Evolutionary conservation across 805 yeast genomes (phyloP), one percentile per base, ranked within the genome.

Genomic region (Sugiyamaella valdiviana): DNA sequence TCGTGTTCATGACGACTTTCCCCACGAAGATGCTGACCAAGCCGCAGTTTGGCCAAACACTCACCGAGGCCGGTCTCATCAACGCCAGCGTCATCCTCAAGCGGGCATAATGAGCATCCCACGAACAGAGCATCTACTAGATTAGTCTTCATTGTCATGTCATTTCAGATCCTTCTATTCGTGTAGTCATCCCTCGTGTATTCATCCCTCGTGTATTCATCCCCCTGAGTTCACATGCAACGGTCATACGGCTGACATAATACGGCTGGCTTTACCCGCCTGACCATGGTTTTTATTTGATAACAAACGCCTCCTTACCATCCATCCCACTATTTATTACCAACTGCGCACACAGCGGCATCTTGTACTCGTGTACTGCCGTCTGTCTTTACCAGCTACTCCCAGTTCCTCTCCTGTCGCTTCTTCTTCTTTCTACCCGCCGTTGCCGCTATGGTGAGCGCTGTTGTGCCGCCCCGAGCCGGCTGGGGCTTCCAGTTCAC

Each of bases 11-110:
- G 36, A 60, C 66, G 23, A 58, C 66, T 9, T 66, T 63, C 44
- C 70, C 70, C 14, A 60, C 62, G 12, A 46, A 53, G 36, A 49
- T 52, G 7, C 53, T 47, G 23, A 50, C 56, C 6, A 36, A 39
- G 7, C 57, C 50, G 17, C 64, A 60, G 24, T 51, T 60, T 36
- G 56, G 52, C 20, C 46, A 56, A 50, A 55, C 63, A 0, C 46
- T 65, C 29, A 56, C 55, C 20, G 65, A 64, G 44, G 58, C 60
- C n/a, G 64, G 59, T 5, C 53, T 65, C 21, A 53, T 64, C 35
- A 65, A 65, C 44, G 57, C 68, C 17, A 63, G 56, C 5, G 56
- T 63, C 17, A 57, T 59, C 49, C 59, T 60, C 19, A 29, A 40
- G 24, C 15, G 21, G 12, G 47, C 36, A 12, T 37, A 15, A 37